Evolutionary conservation across 371 early-diverging fungal species (phyloP).

Genomic region (Mortierella polycephala): DNA sequence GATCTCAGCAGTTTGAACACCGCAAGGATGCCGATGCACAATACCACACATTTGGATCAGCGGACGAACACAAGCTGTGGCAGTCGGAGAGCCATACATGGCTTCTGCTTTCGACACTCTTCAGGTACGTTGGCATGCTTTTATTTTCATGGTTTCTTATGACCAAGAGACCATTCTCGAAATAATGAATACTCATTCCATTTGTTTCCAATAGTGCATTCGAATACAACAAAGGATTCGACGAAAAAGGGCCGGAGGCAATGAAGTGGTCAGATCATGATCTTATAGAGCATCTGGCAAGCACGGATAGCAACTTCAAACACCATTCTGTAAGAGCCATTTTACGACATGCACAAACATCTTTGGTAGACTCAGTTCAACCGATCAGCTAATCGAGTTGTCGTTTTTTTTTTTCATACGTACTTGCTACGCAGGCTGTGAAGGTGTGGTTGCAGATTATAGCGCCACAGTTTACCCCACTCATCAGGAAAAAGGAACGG

Average conservation of each 20-base stretch:
- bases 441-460: constrained; percentile 47
- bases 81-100: constrained; percentile 46
- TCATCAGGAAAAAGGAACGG: constrained; percentile 12
- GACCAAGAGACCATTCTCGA: no score
- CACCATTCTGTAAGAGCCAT: constrained; percentile 29
- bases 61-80: constrained; percentile 43
- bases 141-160: no score
- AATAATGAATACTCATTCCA: background rate
- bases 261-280: constrained; percentile 43
- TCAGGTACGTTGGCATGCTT: constrained; percentile 9
- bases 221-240: constrained; percentile 14
- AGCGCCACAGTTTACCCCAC: constrained; percentile 24
- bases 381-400: background rate
- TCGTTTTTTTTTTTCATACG: background rate
- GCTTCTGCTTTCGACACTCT: constrained; percentile 37
- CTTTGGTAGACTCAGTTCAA: background rate
- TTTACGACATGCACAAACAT: background rate
- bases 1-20: constrained; percentile 32
- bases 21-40: constrained; percentile 37
- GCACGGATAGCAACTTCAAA: constrained; percentile 26
- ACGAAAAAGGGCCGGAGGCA: constrained; percentile 30
- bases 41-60: constrained; percentile 18
- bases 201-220: constrained; percentile 16
- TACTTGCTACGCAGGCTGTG: constrained; percentile 28
- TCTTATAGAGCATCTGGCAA: constrained; percentile 36